Evolutionary conservation across 345 rosid genomes (phyloP).

Genomic region (Ceriops zippeliana): DNA sequence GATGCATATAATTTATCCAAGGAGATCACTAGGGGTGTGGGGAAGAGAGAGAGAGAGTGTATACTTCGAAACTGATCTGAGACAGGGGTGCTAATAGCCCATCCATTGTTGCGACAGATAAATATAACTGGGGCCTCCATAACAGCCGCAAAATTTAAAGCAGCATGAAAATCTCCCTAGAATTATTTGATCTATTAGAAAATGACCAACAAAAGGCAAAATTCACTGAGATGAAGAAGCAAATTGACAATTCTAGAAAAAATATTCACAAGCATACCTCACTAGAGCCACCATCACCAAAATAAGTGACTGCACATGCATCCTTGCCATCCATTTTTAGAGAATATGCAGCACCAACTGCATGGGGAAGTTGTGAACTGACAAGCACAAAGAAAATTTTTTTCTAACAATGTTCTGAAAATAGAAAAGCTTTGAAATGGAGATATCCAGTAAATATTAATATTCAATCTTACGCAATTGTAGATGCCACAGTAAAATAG

Average conservation of each 20-base stretch:
- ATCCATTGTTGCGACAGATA: constrained; percentile 83
- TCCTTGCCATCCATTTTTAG: constrained; percentile 70
- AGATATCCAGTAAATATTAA: not conserved
- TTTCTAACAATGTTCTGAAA: not conserved
- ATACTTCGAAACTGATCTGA: constrained; percentile 88
- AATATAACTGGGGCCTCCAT: constrained; percentile 78
- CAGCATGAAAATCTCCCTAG: constrained; percentile 88
- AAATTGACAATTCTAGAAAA: not conserved
- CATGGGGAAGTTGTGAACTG: constrained; percentile 81
- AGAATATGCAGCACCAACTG: constrained; percentile 89
- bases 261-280: constrained; percentile 42
- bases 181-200: constrained; percentile 19
- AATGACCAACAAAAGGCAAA: not conserved
- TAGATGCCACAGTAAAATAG: constrained; percentile 51
- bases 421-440: not conserved
- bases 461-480: constrained; percentile 47
- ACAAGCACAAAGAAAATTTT: not conserved
- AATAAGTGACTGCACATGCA: constrained; percentile 68
- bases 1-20: not conserved
- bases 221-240: not conserved
- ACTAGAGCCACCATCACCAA: constrained; percentile 83
- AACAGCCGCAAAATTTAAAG: constrained; percentile 69
- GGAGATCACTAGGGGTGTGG: not conserved
- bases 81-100: constrained; percentile 84
- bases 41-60: not conserved